Evolutionary conservation across 1,284 basidiomycete species (phyloP).

Genomic region (Sporisorium iseilematis-ciliati): DNA sequence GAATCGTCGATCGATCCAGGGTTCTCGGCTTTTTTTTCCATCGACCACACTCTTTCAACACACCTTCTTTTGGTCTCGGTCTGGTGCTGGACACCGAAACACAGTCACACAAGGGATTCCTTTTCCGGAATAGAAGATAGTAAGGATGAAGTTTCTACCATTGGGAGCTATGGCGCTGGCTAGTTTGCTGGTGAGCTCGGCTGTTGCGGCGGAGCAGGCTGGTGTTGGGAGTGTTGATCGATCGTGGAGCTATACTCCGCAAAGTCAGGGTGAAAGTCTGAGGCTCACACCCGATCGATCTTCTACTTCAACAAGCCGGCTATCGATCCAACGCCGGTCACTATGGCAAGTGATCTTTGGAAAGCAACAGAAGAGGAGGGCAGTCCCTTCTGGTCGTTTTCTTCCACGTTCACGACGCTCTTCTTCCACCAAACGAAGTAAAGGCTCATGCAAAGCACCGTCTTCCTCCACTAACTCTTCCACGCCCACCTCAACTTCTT

Average conservation of each 20-base stretch:
- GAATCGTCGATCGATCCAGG: slow-evolving; percentile 26
- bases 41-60: too few species aligned
- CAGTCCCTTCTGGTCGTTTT: slow-evolving; percentile 41
- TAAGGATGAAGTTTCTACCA: slow-evolving; percentile 36
- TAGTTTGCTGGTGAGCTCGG: slow-evolving; percentile 25
- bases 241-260: background rate
- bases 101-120: background rate
- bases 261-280: background rate
- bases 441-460: slow-evolving; percentile 25
- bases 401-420: slow-evolving; percentile 8
- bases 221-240: background rate
- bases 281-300: slow-evolving; percentile 18
- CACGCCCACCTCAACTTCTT: slow-evolving; percentile 2
- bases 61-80: slow-evolving; percentile 8
- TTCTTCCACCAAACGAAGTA: slow-evolving; percentile 12
- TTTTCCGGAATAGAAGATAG: background rate
- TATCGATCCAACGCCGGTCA: slow-evolving; percentile 20
- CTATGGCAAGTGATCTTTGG: slow-evolving; percentile 31
- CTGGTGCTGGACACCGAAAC: slow-evolving; percentile 35
- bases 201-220: slow-evolving; percentile 9
- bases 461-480: slow-evolving; percentile 9
- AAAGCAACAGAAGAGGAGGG: slow-evolving; percentile 36
- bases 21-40: slow-evolving; percentile 15
- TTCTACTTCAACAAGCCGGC: background rate
- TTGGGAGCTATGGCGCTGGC: slow-evolving; percentile 31